Base-by-base conservation (phyloP, 1,284 basidiomycete species). In the Puccinia horiana region DNA sequence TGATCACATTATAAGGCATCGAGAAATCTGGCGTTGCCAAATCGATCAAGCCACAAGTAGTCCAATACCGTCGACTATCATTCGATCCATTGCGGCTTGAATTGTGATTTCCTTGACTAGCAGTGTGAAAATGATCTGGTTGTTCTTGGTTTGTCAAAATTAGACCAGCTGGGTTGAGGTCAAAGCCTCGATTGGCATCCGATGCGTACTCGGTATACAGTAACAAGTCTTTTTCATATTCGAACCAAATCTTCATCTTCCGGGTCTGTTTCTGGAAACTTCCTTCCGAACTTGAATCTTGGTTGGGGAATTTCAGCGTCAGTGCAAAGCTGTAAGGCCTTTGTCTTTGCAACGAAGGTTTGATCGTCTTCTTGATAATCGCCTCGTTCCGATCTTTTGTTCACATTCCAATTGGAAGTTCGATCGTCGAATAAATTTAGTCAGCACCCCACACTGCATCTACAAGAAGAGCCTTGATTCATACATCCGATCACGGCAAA, bases 1-100 rank as follows among this genome's bases (percentile, higher is more conserved):
- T 96, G 87, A 98, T 98, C 83, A 98, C 96, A 88, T 98, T 99
- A 88, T 98, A 99, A 16, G 96, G 96, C 95, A 99, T 98, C 86
- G 93, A 96, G 87, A 99, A 99, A 88, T 99, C 96, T 0, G 97
- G 97, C 11, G 94, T 96, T 11, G 96, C 93, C 35, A 98, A 90
- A 86, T 97, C 94, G 61, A 97, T 91, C 37, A 99, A 90, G 26
- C 95, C 89, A 16, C 92, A 90, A 0, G 91, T 89, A 0, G 94
- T 94, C 87, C 96, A 98, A 79, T 95, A 90, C 61, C 91, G 88
- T 85, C 11, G 6, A 40, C 44, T 44, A 40, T 20, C 35, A 75
- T 49, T 61, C 12, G 77, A 47, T 65, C 75, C 35, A 35, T 26
- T 26, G 6, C 56, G 20, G 14, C 54, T 44, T 75, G 52, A n/a